A percentile compares a stretch with the other conserved stretches of the same genome.
Evolutionary conservation across 805 yeast species (phyloP).

Genomic region (Yarrowia sp.): DNA sequence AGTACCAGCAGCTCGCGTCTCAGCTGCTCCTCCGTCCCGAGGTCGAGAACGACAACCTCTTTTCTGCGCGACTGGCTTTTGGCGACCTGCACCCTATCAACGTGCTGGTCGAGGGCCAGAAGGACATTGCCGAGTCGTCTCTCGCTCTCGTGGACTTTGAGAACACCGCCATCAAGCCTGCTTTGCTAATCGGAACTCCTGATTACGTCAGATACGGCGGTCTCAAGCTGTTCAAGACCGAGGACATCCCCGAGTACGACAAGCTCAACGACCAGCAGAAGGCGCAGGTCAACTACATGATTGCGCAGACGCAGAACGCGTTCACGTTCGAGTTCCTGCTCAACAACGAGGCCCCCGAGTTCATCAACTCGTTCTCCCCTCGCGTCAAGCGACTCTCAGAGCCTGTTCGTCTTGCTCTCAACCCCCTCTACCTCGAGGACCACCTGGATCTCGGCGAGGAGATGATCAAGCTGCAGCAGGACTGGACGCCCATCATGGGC

Average conservation of each 20-base stretch:
- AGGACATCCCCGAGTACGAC: slow-evolving; percentile 71
- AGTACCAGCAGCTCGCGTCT: slow-evolving; percentile 56
- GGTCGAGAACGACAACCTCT: slow-evolving; percentile 48
- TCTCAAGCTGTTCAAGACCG: slow-evolving; percentile 74
- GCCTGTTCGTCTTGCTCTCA: slow-evolving; percentile 37
- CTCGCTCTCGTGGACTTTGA: slow-evolving; percentile 76
- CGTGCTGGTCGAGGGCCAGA: slow-evolving; percentile 52
- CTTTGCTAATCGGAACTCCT: slow-evolving; percentile 74
- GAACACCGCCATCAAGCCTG: slow-evolving; percentile 76
- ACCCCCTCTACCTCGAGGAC: slow-evolving; percentile 31
- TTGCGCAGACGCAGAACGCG: slow-evolving; percentile 86
- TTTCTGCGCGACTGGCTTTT: slow-evolving; percentile 68
- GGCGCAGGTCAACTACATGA: slow-evolving; percentile 81
- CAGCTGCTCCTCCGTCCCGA: slow-evolving; percentile 53
- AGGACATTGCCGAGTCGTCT: slow-evolving; percentile 34
- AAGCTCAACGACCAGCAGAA: slow-evolving; percentile 67
- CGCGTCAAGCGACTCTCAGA: slow-evolving; percentile 54
- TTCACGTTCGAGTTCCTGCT: slow-evolving; percentile 79
- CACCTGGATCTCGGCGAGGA: slow-evolving; percentile 39
- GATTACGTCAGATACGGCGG: slow-evolving; percentile 84
- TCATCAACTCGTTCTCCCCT: slow-evolving; percentile 81
- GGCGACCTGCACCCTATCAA: slow-evolving; percentile 94
- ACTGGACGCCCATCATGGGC: slow-evolving; percentile 34
- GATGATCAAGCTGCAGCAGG: slow-evolving; percentile 35
- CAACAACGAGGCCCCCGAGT: slow-evolving; percentile 54